Conservation (phyloP, 371 early-diverging fungal species). For the Dinochytrium kinnereticum region DNA sequence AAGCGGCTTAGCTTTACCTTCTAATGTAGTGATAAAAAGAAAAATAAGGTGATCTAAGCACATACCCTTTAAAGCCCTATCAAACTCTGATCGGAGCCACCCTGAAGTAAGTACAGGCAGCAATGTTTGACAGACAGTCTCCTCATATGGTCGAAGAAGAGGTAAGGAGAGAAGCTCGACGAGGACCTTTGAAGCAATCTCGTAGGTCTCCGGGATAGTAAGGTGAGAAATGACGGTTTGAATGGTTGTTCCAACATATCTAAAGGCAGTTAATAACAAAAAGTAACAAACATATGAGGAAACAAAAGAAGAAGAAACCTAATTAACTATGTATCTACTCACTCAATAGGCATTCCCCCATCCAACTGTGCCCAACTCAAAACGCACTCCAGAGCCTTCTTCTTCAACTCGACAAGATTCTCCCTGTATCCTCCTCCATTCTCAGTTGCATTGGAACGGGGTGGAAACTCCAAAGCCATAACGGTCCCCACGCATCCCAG, state of each 20-base stretch:
- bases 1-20: too few species aligned
- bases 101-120: conserved; percentile 29
- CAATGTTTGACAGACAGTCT: conserved; percentile 28
- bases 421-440: neutral
- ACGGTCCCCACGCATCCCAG: conserved; percentile 24
- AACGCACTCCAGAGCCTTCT: conserved; percentile 28
- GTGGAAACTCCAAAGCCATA: conserved; percentile 8
- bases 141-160: conserved; percentile 20
- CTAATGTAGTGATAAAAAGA: too few species aligned
- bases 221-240: conserved; percentile 21
- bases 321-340: conserved; percentile 12
- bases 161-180: conserved; percentile 27
- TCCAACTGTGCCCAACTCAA: conserved; percentile 30
- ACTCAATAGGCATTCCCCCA: conserved; percentile 33
- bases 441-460: too few species aligned
- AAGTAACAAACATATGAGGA: neutral
- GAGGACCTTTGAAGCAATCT: conserved; percentile 26
- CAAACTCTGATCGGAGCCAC: conserved; percentile 17
- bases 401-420: neutral
- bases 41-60: too few species aligned
- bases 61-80: conserved; percentile 27
- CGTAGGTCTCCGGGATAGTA: conserved; percentile 20
- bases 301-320: neutral
- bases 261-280: conserved; percentile 6
- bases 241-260: conserved; percentile 9